phyloP scores from a whole-genome alignment of 768 basidiomycete species.

The Kockovaella imperatae region DNA sequence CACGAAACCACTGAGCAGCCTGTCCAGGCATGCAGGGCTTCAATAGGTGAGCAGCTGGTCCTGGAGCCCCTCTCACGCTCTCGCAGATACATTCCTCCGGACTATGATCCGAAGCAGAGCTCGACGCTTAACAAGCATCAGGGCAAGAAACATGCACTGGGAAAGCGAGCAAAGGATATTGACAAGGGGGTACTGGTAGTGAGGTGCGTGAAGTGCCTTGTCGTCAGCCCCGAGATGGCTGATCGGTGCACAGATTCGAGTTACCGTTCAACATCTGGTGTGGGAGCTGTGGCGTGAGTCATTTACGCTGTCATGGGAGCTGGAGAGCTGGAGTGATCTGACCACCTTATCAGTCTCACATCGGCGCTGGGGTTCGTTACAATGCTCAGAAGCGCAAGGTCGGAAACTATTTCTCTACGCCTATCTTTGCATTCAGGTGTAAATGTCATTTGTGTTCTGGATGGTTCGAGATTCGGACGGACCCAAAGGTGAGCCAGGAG shows the following conservation, averaged over 20 bases:
- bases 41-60: slow-evolving; percentile 15
- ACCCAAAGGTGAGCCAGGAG: slow-evolving; percentile 66
- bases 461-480: slow-evolving; percentile 98
- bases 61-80: neutral
- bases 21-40: slow-evolving; percentile 26
- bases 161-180: slow-evolving; percentile 85
- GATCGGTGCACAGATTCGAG: slow-evolving; percentile 55
- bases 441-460: slow-evolving; percentile 93
- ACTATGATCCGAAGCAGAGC: slow-evolving; percentile 58
- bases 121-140: slow-evolving; percentile 46
- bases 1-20: no score
- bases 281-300: slow-evolving; percentile 65
- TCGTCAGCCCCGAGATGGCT: neutral
- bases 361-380: slow-evolving; percentile 99
- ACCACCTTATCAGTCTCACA: slow-evolving; percentile 55
- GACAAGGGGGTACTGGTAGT: slow-evolving; percentile 94
- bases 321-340: neutral
- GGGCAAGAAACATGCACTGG: slow-evolving; percentile 78
- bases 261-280: slow-evolving; percentile 72
- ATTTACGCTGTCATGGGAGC: neutral
- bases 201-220: slow-evolving; percentile 46
- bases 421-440: slow-evolving; percentile 90
- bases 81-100: slow-evolving; percentile 62
- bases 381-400: slow-evolving; percentile 98
- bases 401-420: slow-evolving; percentile 87